Percentiles rank a stretch among this genome's conserved stretches.
Evolutionary conservation across 768 basidiomycete species (phyloP).

Genomic region (Paxillus involutus): DNA sequence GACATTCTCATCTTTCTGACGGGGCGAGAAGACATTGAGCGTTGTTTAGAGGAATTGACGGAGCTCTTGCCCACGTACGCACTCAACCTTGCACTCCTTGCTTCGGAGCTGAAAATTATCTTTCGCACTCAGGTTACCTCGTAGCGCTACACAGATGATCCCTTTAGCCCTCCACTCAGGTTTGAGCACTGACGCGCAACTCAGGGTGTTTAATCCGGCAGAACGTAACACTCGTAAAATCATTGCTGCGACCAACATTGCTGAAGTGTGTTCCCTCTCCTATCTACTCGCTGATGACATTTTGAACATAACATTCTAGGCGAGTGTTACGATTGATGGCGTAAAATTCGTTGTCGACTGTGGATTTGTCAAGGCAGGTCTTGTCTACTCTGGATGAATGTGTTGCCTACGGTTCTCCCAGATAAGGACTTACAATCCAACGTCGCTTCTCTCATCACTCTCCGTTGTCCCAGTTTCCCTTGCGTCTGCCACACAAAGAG

Average conservation of each 20-base stretch:
- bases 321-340: conserved; percentile 95
- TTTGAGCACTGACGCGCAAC: conserved; percentile 83
- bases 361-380: conserved; percentile 88
- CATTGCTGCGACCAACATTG: conserved; percentile 93
- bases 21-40: conserved; percentile 94
- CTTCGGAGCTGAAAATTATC: neutral
- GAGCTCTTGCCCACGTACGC: conserved; percentile 74
- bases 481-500: conserved; percentile 90
- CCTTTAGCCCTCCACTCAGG: conserved; percentile 88
- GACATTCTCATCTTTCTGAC: conserved; percentile 95
- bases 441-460: conserved; percentile 81
- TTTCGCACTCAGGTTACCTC: conserved; percentile 41
- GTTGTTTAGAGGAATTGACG: conserved; percentile 75
- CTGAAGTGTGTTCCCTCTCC: conserved; percentile 58
- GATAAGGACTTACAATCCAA: conserved; percentile 91
- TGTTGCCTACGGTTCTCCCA: conserved; percentile 27
- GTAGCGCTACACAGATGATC: conserved; percentile 54
- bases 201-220: conserved; percentile 77
- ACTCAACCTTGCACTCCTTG: neutral
- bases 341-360: conserved; percentile 92
- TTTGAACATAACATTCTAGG: conserved; percentile 41
- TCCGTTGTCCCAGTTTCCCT: conserved; percentile 80
- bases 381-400: neutral
- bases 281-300: neutral
- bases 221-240: conserved; percentile 83